A percentile compares a stretch with the other conserved stretches of the same genome.
These are phyloP conservation scores for Penicillium paradoxum DNA, from an alignment of 495 filamentous ascomycete species.

Conservation along the genomic window DNA sequence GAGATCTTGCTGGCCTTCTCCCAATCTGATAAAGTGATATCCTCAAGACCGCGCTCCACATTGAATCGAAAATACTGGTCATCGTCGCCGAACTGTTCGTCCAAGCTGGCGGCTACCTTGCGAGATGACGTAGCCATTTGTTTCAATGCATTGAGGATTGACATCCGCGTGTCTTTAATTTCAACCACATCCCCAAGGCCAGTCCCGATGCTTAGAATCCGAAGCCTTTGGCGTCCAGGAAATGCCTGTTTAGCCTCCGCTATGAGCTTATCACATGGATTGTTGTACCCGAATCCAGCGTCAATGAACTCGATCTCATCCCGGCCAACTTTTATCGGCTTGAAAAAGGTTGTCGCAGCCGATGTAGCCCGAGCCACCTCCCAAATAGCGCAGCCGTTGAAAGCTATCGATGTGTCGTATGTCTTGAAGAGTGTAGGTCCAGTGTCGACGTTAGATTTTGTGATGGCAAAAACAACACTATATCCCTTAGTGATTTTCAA, in stretches of 20 bases:
- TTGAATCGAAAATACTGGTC: constrained; percentile 7
- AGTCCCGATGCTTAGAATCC: constrained; percentile 29
- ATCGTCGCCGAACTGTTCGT: neutral
- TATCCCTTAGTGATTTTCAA: neutral
- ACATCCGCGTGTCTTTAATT: neutral
- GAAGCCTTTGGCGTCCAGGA: constrained; percentile 7
- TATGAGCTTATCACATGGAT: constrained; percentile 24
- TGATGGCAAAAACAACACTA: constrained; percentile 30
- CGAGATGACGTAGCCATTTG: neutral
- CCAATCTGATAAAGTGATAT: constrained; percentile 1
- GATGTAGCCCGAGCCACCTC: constrained; percentile 49
- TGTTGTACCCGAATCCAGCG: constrained; percentile 27
- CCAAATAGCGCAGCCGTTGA: constrained; percentile 40
- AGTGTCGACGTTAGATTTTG: constrained; percentile 25
- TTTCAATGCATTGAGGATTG: neutral
- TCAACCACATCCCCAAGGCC: constrained; percentile 6
- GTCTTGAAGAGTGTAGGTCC: constrained; percentile 19
- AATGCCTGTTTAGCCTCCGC: constrained; percentile 17
- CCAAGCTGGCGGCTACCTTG: neutral
- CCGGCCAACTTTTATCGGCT: constrained; percentile 23
- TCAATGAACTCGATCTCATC: constrained; percentile 16
- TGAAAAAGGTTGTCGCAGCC: constrained; percentile 50
- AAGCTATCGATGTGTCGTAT: constrained; percentile 23
- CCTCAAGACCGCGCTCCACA: neutral
- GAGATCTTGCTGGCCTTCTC: neutral